Evolutionary conservation across 768 basidiomycete genomes (phyloP), one percentile per base, ranked within the genome.

Genomic region (Ramaria sp.): DNA sequence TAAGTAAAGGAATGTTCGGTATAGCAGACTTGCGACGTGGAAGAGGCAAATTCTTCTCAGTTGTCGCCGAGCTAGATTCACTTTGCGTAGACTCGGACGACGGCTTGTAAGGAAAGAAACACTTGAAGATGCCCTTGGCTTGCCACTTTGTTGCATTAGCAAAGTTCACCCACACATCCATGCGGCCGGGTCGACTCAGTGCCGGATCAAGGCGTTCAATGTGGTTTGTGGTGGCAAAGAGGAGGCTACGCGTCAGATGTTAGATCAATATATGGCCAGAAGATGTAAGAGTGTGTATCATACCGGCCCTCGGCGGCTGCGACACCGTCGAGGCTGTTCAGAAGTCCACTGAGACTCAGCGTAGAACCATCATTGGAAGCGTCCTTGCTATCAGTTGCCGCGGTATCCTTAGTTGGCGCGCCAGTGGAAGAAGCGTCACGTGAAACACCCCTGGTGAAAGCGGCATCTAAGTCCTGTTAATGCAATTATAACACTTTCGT

Each of bases 111-210:
- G 90, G 89, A 84, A 92, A 92, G 82, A 92, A 92, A 69, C 88
- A 90, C 68, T 90, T 90, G 81, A 91, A 92, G 67, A 92, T 88
- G 52, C 88, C 89, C 69, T 91, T 89, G 13, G 90, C 90, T 65
- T 92, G 90, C 88, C 88, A 91, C 68, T 89, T 91, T 7, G 88
- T 90, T 5, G 90, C 89, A 65, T 92, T 84, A 52, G 86, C 84
- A 71, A 92, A 92, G 73, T 91, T 89, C 41, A 93, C 78, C 89
- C 89, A 91, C 15, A 94, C 84, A 64, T 91, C 91, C 87, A 91
- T 90, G 47, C 88, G 86, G 58, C 92, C 92, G 30, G 91, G 88
- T 20, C 90, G 81, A 67, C 83, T 88, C 37, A 94, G 77, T 4
- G 91, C 90, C 50, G 86, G 91, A 69, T 96, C 92, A 34, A 96